A percentile compares a stretch with the other conserved stretches of the same genome.
These are phyloP conservation scores for Letharia columbiana DNA, from an alignment of 495 filamentous ascomycete genomes.

Conservation along the genomic window DNA sequence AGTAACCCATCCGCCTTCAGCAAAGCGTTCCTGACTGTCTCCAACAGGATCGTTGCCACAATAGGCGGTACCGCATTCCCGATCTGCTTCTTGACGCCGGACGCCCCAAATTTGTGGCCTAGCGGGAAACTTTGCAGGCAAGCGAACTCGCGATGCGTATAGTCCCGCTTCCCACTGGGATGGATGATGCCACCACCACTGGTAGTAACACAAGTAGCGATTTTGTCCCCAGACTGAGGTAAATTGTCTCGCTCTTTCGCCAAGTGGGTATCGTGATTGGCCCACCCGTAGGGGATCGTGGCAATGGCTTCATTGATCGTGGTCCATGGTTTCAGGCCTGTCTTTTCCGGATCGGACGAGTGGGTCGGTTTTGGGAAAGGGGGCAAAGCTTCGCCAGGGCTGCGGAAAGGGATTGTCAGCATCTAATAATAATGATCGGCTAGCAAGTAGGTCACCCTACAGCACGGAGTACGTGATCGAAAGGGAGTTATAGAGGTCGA, in stretches of 20 bases:
- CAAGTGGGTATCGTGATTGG: slow-evolving; percentile 42
- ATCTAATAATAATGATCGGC: slow-evolving; percentile 4
- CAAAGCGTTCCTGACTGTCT: slow-evolving; percentile 48
- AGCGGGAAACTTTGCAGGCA: slow-evolving; percentile 67
- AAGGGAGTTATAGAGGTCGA: neutral
- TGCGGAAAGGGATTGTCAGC: slow-evolving; percentile 28
- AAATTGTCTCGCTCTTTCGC: slow-evolving; percentile 19
- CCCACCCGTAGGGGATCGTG: slow-evolving; percentile 34
- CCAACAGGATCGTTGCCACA: slow-evolving; percentile 51
- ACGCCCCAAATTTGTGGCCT: slow-evolving; percentile 47
- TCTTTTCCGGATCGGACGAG: slow-evolving; percentile 29
- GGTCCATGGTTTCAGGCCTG: slow-evolving; percentile 28
- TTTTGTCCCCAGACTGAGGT: slow-evolving; percentile 41
- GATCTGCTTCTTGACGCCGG: slow-evolving; percentile 56
- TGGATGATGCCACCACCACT: slow-evolving; percentile 62
- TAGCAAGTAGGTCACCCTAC: neutral
- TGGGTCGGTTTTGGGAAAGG: slow-evolving; percentile 63
- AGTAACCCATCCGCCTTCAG: slow-evolving; percentile 44
- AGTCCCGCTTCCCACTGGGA: slow-evolving; percentile 55
- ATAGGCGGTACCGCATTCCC: slow-evolving; percentile 79
- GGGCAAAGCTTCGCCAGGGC: slow-evolving; percentile 68
- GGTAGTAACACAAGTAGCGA: slow-evolving; percentile 58
- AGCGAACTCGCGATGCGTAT: slow-evolving; percentile 67
- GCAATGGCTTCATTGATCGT: slow-evolving; percentile 44
- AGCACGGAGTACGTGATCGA: neutral